Evolutionary conservation across 495 filamentous ascomycete species (phyloP).

Genomic region (Hypoxylon rickii): DNA sequence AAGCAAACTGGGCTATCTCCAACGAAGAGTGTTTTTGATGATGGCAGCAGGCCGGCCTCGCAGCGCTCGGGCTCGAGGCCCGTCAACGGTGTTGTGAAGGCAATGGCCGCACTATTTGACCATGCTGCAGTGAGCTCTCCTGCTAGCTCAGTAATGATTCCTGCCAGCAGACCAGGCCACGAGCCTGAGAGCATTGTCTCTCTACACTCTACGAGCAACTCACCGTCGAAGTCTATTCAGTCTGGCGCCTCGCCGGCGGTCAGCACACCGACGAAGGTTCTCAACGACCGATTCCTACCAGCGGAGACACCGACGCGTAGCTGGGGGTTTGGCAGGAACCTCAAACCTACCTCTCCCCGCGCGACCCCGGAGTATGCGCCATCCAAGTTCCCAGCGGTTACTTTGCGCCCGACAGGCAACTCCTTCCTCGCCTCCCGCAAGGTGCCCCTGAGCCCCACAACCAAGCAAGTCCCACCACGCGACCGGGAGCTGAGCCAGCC

Average conservation of each 20-base stretch:
- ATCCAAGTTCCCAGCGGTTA: conserved; percentile 1
- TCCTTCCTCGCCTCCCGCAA: conserved; percentile 21
- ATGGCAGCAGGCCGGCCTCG: not conserved
- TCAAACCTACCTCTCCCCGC: not conserved
- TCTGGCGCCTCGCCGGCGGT: not conserved
- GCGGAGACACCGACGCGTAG: conserved; percentile 4
- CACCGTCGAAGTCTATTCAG: conserved; percentile 11
- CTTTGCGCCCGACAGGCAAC: conserved; percentile 13
- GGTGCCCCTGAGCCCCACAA: conserved; percentile 2
- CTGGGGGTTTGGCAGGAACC: not conserved
- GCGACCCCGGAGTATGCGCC: not conserved
- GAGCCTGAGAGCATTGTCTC: conserved; percentile 30
- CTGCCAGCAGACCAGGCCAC: not conserved
- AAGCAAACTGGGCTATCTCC: not conserved
- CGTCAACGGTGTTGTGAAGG: conserved; percentile 44
- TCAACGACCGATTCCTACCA: not conserved
- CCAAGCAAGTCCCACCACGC: conserved; percentile 2
- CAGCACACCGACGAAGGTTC: conserved; percentile 4
- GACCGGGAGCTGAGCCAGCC: conserved; percentile 20
- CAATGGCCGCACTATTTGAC: conserved; percentile 52
- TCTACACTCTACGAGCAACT: conserved; percentile 27
- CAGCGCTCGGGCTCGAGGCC: conserved; percentile 29
- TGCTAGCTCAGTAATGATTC: not conserved
- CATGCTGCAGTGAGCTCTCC: conserved; percentile 26
- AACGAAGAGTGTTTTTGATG: conserved; percentile 3